Evolutionary conservation across 768 basidiomycete species (phyloP).

Genomic region (Terana coerulea): DNA sequence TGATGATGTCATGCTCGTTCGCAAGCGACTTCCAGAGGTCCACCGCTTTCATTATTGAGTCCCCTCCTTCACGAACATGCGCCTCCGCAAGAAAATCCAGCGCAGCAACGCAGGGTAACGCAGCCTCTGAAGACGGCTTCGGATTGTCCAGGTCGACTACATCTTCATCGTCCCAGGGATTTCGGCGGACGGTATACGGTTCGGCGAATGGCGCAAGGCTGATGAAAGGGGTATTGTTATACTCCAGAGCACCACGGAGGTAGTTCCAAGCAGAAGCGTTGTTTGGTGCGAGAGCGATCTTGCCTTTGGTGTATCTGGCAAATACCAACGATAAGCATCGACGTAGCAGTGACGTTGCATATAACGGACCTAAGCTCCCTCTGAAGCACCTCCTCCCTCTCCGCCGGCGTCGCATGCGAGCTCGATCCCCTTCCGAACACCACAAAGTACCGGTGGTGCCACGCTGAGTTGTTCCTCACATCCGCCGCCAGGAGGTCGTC

Average conservation of each 20-base stretch:
- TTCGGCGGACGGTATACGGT: constrained; percentile 50
- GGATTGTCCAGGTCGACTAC: constrained; percentile 75
- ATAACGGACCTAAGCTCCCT: constrained; percentile 72
- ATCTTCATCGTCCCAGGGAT: constrained; percentile 33
- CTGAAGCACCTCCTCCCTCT: constrained; percentile 55
- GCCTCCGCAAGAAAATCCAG: constrained; percentile 85
- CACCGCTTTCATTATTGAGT: constrained; percentile 36
- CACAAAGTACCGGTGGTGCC: constrained; percentile 94
- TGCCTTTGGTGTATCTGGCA: constrained; percentile 81
- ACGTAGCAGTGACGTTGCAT: constrained; percentile 4
- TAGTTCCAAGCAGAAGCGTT: constrained; percentile 98
- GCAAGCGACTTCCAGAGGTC: constrained; percentile 66
- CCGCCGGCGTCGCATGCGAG: constrained; percentile 40
- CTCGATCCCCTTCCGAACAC: constrained; percentile 67
- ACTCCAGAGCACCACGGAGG: constrained; percentile 77
- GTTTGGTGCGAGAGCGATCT: constrained; percentile 83
- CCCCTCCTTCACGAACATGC: constrained; percentile 54
- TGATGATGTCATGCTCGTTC: constrained; percentile 65
- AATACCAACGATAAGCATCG: neutral
- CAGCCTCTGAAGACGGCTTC: constrained; percentile 55
- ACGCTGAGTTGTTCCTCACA: constrained; percentile 93
- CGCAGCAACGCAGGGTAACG: constrained; percentile 74
- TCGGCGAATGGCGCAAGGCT: constrained; percentile 54
- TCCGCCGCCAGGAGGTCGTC: constrained; percentile 70
- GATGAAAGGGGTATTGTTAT: constrained; percentile 55